Evolutionary conservation across 768 basidiomycete genomes (phyloP).

Genomic region (Xerocomus spinulosus): DNA sequence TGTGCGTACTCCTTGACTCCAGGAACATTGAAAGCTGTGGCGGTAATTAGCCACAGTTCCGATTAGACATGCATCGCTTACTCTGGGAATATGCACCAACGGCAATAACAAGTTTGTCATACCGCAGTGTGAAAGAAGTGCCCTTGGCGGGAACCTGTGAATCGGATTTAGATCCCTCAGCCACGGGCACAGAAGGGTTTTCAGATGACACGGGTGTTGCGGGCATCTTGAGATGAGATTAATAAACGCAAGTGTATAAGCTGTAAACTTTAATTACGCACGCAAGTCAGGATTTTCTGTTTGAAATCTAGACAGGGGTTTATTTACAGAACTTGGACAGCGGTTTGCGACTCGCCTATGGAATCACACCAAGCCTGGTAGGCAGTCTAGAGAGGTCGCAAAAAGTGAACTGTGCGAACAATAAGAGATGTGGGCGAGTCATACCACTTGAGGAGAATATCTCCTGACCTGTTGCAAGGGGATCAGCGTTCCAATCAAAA

Average conservation of each 20-base stretch:
- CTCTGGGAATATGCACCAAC: constrained; percentile 87
- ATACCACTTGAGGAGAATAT: constrained; percentile 53
- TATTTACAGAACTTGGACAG: not conserved
- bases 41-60: not conserved
- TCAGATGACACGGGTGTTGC: constrained; percentile 45
- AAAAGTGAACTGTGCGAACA: not conserved
- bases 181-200: constrained; percentile 8
- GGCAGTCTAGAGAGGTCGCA: constrained; percentile 37
- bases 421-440: constrained; percentile 12
- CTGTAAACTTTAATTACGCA: constrained; percentile 33
- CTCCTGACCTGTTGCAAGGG: constrained; percentile 42
- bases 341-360: constrained; percentile 43
- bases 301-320: constrained; percentile 46
- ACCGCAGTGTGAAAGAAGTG: constrained; percentile 53
- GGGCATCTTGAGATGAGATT: constrained; percentile 46
- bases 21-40: constrained; percentile 60
- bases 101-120: constrained; percentile 80
- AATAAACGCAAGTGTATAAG: not conserved
- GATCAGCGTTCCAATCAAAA: constrained; percentile 4
- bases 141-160: constrained; percentile 19
- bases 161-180: constrained; percentile 15
- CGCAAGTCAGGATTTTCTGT: constrained; percentile 56
- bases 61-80: constrained; percentile 30
- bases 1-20: constrained; percentile 79
- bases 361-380: constrained; percentile 77